Evolutionary conservation across 2,329 filamentous ascomycete species (phyloP), one percentile per base, ranked within the genome.

Genomic region (Lecanicillium sp.): DNA sequence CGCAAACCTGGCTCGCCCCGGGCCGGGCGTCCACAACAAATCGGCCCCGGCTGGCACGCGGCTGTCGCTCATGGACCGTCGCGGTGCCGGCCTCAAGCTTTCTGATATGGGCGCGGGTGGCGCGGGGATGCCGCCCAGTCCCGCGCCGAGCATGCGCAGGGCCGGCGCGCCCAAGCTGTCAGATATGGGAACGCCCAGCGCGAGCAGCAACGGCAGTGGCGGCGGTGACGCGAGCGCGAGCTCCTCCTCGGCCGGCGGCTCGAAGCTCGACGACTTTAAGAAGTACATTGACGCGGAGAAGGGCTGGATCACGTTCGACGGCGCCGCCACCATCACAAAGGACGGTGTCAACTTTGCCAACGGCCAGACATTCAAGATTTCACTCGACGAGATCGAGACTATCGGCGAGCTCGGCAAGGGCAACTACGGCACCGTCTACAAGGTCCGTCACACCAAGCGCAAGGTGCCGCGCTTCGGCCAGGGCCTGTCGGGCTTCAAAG

Each of bases 361-460:
- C 50, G 93, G 93, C 2, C 86, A 84, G 46, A 89, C 83, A 15
- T 97, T 98, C 67, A 89, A 78, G 60, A 97, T 98, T 61, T 97
- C 91, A 4, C 74, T 98, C 35, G 91, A 98, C 61, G 91, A 98
- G 65, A 87, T 98, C 5, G 89, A 97, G 58, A 91, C 88, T 1
- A 64, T 97, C 50, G 89, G 91, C 52, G 93, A 98, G 70, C 72
- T 98, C 11, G 93, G 93, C 39, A 98, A 97, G 67, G 93, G 93
- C 33, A 98, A 98, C 64, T 98, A 98, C 60, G 93, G 93, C 51
- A 97, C 91, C 1, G 93, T 98, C 4, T 97, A 95, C 76, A 96
- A 93, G 66, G 93, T 97, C 49, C 82, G 85, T 58, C 93, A 98
- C 68, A 82, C 86, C 49, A 84, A 89, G 60, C 76, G 75, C 11